Evolutionary conservation across 257 asterid species (phyloP), one percentile per base, ranked within the genome.

Genomic region (Jacaranda mimosifolia): DNA sequence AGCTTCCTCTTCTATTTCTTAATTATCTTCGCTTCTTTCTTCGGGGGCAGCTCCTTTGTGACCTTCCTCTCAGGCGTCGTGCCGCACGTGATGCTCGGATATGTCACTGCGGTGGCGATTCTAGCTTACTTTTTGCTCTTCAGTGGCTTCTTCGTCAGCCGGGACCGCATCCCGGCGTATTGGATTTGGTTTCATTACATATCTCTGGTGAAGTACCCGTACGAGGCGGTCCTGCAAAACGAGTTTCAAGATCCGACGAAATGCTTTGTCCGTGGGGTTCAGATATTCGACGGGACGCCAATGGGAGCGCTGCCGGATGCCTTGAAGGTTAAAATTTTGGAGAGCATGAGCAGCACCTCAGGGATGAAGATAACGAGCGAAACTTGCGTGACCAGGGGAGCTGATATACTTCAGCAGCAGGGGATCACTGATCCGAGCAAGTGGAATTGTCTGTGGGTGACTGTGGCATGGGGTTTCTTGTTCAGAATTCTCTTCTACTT

Each of bases 121-220:
- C 8, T 69, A 0, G 74, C 74, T n/a, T 69, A 69, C 7, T 69
- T 49, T 38, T 38, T 69, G 32, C 46, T 69, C 15, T 69, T 69
- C 63, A 69, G 74, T 10, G 92, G 92, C 0, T 88, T 88, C 86
- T 88, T 86, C 82, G 85, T 88, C 52, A 86, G 83, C 68, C 81
- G 90, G 0, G 87, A 88, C 4, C 56, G 90, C 0, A 88, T 88
- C 58, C 92, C 92, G 0, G 59, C 78, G 3, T 86, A 88, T 45
- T 88, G 90, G 92, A 88, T 88, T 0, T 88, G 92, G 92, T 86
- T 88, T 49, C 92, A 88, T 32, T 88, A 86, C 62, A 42, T 84
- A 3, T 88, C 90, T 0, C 70, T 88, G 0, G 83, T 88, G 13
- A 88, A 68, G 57, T 68, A 68, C 73, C 73, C 73, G 11, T 68